Base-by-base conservation (phyloP, 352 stramenopile species). In the Globisporangium paddicum region DNA sequence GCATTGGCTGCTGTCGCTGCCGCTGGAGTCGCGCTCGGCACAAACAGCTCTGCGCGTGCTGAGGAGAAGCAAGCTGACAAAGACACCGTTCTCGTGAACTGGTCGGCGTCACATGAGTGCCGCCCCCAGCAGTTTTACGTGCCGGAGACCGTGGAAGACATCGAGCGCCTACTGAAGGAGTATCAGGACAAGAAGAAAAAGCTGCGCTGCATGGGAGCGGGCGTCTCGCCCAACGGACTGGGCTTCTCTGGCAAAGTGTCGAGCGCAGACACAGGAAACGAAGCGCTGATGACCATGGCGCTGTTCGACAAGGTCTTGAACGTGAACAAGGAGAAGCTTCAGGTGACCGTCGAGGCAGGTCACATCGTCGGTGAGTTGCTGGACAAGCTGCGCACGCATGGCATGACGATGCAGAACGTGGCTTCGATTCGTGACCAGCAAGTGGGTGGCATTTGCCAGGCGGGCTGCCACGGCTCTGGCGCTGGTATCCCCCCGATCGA, bases 351-450 rank as follows among this genome's bases (percentile, higher is more conserved):
- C 7, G 75, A 94, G 66, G 73, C 78, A 2, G 82, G 82, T 5
- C 72, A 86, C 55, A 82, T 91, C 40, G 81, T 94, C 42, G 85
- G 82, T 14, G 72, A 91, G 40, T 60, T 94, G 52, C 77, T 94
- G 52, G 77, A 87, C 58, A 85, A 89, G 58, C 66, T 93, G 18
- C 79, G 82, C 8, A 66, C 57, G 19, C 71, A 98, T 64, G 86
- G 88, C 42, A 73, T 99, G 58, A 99, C 97, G 26, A 93, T 99
- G 68, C 90, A 98, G 49, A 99, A 99, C 62, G 89, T 99, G n/a
- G 96, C 97, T 26, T 98, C 91, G 5, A 99, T 99, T 70, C 95
- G 93, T 35, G 93, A 99, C 69, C 97, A 99, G 67, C 96, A 99
- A 64, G 89, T 99, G 35, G 97, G 95, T 32, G 97, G 97, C 2